Conservation (phyloP, 2,329 filamentous ascomycete species). For the Trichoderma citrinoviride region DNA sequence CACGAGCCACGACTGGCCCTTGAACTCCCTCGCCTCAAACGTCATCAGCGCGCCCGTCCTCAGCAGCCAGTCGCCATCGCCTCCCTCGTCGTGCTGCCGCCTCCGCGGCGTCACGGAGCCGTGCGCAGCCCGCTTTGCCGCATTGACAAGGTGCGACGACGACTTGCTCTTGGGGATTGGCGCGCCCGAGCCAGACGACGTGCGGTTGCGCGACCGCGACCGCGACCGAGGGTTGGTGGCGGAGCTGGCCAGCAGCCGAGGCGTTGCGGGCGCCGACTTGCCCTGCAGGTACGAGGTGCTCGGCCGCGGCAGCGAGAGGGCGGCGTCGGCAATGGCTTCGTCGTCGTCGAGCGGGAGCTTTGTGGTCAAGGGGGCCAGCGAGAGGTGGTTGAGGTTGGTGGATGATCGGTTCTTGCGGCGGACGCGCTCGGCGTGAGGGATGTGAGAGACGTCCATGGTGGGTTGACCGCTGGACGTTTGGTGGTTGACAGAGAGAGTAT, state of each 20-base stretch:
- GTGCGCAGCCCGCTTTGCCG: conserved; percentile 27
- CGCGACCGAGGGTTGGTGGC: conserved; percentile 46
- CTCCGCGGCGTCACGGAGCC: conserved; percentile 38
- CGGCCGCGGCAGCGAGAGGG: conserved; percentile 32
- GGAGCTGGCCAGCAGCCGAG: conserved; percentile 59
- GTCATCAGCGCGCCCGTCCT: conserved; percentile 62
- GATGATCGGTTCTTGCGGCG: conserved; percentile 59
- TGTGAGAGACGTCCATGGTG: conserved; percentile 58
- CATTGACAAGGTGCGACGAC: conserved; percentile 50
- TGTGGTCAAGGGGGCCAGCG: conserved; percentile 62
- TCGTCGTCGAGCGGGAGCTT: conserved; percentile 58
- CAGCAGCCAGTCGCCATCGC: conserved; percentile 63
- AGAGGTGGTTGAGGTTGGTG: conserved; percentile 58
- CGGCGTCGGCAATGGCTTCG: conserved; percentile 44
- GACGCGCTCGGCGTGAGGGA: conserved; percentile 56
- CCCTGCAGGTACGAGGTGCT: conserved; percentile 56
- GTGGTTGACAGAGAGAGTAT: neutral
- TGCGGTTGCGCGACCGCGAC: conserved; percentile 46
- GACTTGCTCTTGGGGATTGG: conserved; percentile 61
- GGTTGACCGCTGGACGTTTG: neutral
- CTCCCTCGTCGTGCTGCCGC: conserved; percentile 42
- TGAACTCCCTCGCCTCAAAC: conserved; percentile 61
- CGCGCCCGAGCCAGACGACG: conserved; percentile 37
- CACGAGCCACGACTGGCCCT: conserved; percentile 68
- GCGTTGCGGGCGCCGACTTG: conserved; percentile 63